These are phyloP conservation scores for Penicillium sp. DNA, from an alignment of 2,329 filamentous ascomycete species.

Conservation along the genomic window DNA sequence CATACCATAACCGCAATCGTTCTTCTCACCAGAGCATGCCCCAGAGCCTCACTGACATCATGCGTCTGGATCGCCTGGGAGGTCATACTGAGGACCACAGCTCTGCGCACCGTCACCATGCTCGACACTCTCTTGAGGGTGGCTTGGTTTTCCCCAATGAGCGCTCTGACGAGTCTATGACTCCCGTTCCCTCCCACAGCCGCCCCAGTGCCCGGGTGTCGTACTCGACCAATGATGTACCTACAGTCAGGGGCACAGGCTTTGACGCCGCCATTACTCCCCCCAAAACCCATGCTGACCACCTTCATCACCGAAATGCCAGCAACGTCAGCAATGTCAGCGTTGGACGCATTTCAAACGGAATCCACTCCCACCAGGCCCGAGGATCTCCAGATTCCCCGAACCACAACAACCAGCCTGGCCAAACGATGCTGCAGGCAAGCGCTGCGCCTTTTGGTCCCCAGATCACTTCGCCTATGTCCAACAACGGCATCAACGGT, in stretches of 20 bases:
- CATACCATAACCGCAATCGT: conserved; percentile 67
- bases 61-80: conserved; percentile 39
- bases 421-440: conserved; percentile 74
- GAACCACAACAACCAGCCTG: conserved; percentile 55
- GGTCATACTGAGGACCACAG: conserved; percentile 31
- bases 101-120: conserved; percentile 37
- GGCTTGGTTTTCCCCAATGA: conserved; percentile 39
- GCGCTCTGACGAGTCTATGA: conserved; percentile 23
- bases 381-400: conserved; percentile 45
- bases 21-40: conserved; percentile 62
- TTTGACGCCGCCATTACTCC: conserved; percentile 45
- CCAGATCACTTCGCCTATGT: conserved; percentile 45
- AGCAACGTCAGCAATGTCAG: conserved; percentile 60
- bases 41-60: conserved; percentile 51
- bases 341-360: conserved; percentile 74
- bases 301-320: conserved; percentile 69
- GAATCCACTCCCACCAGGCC: conserved; percentile 64
- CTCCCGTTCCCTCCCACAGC: conserved; percentile 31
- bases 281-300: conserved; percentile 61
- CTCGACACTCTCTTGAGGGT: conserved; percentile 48
- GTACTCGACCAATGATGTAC: conserved; percentile 86
- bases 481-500: conserved; percentile 22
- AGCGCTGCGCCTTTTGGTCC: conserved; percentile 79
- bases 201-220: conserved; percentile 63
- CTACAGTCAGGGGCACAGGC: conserved; percentile 73